Evolutionary conservation across 345 rosid genomes (phyloP).

Genomic region (Salix koriyanagi): DNA sequence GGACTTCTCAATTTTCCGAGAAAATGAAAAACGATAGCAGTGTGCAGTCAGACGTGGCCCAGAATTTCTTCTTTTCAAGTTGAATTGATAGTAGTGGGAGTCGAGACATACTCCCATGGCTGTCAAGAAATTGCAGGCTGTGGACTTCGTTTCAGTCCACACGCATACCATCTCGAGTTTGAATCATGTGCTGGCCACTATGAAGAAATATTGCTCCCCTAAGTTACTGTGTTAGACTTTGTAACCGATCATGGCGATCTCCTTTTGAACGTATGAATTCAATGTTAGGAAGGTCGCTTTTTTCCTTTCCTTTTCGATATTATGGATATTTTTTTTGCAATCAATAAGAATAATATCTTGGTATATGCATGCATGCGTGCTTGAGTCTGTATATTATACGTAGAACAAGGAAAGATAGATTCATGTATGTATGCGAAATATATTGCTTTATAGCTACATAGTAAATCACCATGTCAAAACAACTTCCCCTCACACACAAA

Average conservation of each 20-base stretch:
- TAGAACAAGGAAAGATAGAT: too few species aligned
- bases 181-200: not conserved
- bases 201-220: not conserved
- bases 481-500: too few species aligned
- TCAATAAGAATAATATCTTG: not conserved
- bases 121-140: not conserved
- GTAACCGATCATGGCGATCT: not conserved
- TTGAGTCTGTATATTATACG: too few species aligned
- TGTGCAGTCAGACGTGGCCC: not conserved
- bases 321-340: not conserved
- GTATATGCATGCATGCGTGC: not conserved
- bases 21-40: too few species aligned
- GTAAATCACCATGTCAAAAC: too few species aligned
- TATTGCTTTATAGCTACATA: too few species aligned
- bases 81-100: not conserved
- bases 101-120: not conserved
- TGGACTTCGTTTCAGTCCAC: not conserved
- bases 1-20: not conserved
- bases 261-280: not conserved
- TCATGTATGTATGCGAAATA: too few species aligned
- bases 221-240: not conserved
- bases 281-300: not conserved
- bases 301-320: too few species aligned
- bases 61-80: not conserved
- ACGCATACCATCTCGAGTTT: not conserved